Evolutionary conservation across 2,329 filamentous ascomycete species (phyloP), one percentile per base, ranked within the genome.

Genomic region (Penicillium sp.): DNA sequence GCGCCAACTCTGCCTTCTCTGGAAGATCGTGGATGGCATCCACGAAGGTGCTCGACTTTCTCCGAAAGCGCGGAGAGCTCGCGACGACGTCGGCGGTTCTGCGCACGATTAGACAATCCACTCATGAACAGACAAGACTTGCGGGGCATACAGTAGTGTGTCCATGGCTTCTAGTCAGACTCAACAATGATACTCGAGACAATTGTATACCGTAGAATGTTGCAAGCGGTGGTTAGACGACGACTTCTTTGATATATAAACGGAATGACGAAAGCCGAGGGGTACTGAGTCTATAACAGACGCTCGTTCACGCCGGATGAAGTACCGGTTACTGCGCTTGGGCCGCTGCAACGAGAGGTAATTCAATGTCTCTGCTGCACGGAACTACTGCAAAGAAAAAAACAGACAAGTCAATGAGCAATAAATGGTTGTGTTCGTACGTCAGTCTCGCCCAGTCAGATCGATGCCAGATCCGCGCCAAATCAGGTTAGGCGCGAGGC

Each of bases 1-100:
- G 94, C 5, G 94, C 94, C 83, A 96, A 84, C 65, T 93, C 84
- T 58, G 82, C 81, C 66, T 91, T 91, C 69, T 92, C 88, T 8
- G 90, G 85, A 54, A 96, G 81, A 79, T 97, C 93, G 75, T 97
- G 93, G 66, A 97, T 97, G 63, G 90, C 93, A 80, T 97, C 94
- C 66, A 97, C 92, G 72, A 95, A 96, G 38, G 92, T 97, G 64
- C 91, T 97, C 66, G 93, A 97, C 75, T 91, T 90, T 66, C 94
- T 88, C 62, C 92, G 87, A 71, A 96, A 96, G 64, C 89, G 87
- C 58, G 91, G 90, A 59, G 92, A 91, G 72, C 90, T 96, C 63
- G 89, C 91, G 72, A 92, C 91, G 65, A 96, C 89, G 71, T 97
- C 91, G 67, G 91, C 91, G 47, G 92, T 97, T 60, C 90, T 94